Evolutionary conservation across 352 stramenopile species (phyloP).

Genomic region (Globisporangium abappressorium): DNA sequence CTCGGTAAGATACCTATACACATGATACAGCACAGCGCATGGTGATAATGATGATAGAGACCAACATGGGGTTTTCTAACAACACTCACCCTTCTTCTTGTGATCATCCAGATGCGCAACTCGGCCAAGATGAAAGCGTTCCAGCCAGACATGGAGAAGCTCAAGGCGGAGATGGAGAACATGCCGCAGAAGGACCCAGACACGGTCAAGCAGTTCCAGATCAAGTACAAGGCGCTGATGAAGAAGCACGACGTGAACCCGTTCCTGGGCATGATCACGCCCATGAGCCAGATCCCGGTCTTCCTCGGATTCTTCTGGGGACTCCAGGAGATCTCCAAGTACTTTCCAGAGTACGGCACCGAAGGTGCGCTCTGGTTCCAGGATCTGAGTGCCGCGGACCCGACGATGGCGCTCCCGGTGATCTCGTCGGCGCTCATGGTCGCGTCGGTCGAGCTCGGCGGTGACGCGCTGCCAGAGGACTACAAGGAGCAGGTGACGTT

Average conservation of each 20-base stretch:
- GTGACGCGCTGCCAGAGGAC: slow-evolving; percentile 54
- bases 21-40: background rate
- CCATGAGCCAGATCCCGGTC: slow-evolving; percentile 73
- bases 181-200: slow-evolving; percentile 44
- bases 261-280: slow-evolving; percentile 67
- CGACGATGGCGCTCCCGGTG: slow-evolving; percentile 70
- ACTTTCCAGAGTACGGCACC: slow-evolving; percentile 72
- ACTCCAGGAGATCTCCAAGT: slow-evolving; percentile 73
- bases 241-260: slow-evolving; percentile 82
- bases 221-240: slow-evolving; percentile 77
- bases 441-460: slow-evolving; percentile 70
- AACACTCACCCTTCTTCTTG: background rate
- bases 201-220: slow-evolving; percentile 57
- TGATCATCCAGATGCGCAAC: slow-evolving; percentile 60
- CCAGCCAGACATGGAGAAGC: slow-evolving; percentile 82
- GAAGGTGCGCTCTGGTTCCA: slow-evolving; percentile 81
- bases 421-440: slow-evolving; percentile 80
- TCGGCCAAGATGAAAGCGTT: slow-evolving; percentile 82
- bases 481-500: slow-evolving; percentile 78
- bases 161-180: slow-evolving; percentile 63
- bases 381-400: slow-evolving; percentile 75
- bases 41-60: background rate
- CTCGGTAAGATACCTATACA: slow-evolving; percentile 42
- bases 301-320: slow-evolving; percentile 88
- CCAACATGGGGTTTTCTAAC: background rate